A percentile compares a stretch with the other conserved stretches of the same genome.
Conservation (phyloP, 495 filamentous ascomycete genomes). For the Aspergillus heteromorphus region DNA sequence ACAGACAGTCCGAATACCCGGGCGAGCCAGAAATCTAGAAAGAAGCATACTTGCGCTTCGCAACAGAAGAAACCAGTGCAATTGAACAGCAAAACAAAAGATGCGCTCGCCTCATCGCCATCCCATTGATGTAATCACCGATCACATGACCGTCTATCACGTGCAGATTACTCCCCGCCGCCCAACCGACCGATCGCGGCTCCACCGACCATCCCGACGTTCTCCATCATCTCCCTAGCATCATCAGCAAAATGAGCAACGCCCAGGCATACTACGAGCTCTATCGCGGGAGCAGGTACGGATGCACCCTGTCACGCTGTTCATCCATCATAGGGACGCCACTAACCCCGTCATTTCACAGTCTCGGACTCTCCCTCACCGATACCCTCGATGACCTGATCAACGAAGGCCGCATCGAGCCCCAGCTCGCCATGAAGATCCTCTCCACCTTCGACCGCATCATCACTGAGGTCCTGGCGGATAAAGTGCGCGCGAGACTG, state of each 20-base stretch:
- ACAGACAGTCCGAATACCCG: neutral
- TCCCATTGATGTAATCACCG: neutral
- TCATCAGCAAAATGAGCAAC: constrained; percentile 24
- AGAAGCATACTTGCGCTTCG: neutral
- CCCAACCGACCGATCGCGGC: constrained; percentile 3
- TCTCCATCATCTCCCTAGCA: constrained; percentile 6
- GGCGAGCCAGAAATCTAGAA: neutral
- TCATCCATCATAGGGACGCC: neutral
- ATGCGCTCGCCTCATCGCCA: neutral
- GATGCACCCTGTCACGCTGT: too few relatives aligned
- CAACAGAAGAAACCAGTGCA: neutral
- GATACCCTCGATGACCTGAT: constrained; percentile 97
- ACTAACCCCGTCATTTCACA: constrained; percentile 36
- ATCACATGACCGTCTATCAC: constrained; percentile 10
- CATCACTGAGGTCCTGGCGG: constrained; percentile 80
- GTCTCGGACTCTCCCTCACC: constrained; percentile 84
- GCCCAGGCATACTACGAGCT: constrained; percentile 76
- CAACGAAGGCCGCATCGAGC: constrained; percentile 86
- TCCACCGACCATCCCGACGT: constrained; percentile 15
- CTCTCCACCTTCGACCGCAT: constrained; percentile 85
- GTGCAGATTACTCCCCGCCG: constrained; percentile 11
- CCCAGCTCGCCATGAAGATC: constrained; percentile 97
- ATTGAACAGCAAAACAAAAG: neutral
- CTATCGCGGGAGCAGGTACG: constrained; percentile 92
- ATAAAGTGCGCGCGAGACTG: constrained; percentile 85